phyloP scores from a whole-genome alignment of 2,329 filamentous ascomycete species.

The Venturia carpophila region DNA sequence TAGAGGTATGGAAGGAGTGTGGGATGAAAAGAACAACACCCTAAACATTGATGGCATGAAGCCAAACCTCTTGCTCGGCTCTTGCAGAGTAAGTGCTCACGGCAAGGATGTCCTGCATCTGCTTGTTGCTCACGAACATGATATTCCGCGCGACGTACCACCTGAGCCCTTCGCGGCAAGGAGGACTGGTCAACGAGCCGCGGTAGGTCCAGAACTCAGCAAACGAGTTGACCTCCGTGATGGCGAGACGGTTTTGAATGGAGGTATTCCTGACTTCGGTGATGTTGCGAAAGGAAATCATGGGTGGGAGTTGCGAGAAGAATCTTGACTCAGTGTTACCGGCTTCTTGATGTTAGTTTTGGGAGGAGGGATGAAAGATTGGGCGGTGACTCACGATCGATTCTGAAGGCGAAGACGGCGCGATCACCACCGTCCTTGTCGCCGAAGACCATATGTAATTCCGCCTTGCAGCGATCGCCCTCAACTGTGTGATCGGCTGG shows the following conservation, averaged over 20 bases:
- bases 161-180: constrained; percentile 39
- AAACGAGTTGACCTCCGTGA: constrained; percentile 35
- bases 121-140: constrained; percentile 37
- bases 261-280: constrained; percentile 24
- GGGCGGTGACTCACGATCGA: constrained; percentile 29
- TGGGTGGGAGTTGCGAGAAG: constrained; percentile 36
- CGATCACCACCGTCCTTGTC: constrained; percentile 35
- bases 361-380: constrained; percentile 19
- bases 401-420: constrained; percentile 41
- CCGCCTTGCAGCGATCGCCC: constrained; percentile 37
- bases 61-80: constrained; percentile 41
- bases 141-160: constrained; percentile 40
- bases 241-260: constrained; percentile 29
- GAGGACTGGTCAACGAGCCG: constrained; percentile 42
- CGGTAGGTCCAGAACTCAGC: constrained; percentile 44
- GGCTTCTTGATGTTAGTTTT: not conserved
- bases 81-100: constrained; percentile 40
- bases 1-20: too few relatives aligned
- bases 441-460: constrained; percentile 44
- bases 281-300: constrained; percentile 34
- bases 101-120: constrained; percentile 42
- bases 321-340: constrained; percentile 34
- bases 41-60: constrained; percentile 39
- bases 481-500: constrained; percentile 44
- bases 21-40: too few relatives aligned